Conservation (phyloP, 164 flowering plant species). For the Vitis amurensis region DNA sequence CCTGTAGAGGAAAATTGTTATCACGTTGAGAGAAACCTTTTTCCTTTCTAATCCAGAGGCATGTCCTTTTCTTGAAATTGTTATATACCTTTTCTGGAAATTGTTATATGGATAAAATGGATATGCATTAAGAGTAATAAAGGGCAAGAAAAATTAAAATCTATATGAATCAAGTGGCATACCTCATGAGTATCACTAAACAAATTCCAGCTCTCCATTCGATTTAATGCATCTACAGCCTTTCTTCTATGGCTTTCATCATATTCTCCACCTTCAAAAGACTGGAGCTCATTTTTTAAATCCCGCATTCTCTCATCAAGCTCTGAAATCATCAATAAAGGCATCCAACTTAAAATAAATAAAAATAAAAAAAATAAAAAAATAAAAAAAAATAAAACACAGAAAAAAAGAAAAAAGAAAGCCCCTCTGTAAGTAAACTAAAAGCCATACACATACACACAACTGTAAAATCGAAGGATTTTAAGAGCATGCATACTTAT, state of each 20-base stretch:
- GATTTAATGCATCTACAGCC: conserved; percentile 74
- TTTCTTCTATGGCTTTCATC: conserved; percentile 81
- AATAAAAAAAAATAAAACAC: not conserved
- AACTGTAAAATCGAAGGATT: not conserved
- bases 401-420: not conserved
- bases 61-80: not conserved
- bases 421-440: not conserved
- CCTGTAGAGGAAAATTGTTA: conserved; percentile 42
- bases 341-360: not conserved
- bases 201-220: conserved; percentile 97
- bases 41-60: not conserved
- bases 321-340: conserved; percentile 43
- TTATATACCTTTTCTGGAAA: no score
- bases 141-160: not conserved
- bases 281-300: conserved; percentile 78
- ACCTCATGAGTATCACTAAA: conserved; percentile 82
- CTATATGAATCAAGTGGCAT: conserved; percentile 1
- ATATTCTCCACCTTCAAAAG: conserved; percentile 77
- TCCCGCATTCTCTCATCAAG: conserved; percentile 97
- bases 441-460: no score
- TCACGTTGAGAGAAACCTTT: not conserved
- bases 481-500: not conserved
- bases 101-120: not conserved
- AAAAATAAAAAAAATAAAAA: no score
- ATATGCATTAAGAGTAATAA: not conserved